Percentiles rank a stretch among this genome's conserved stretches.
Evolutionary conservation across 495 filamentous ascomycete genomes (phyloP).

Genomic region (Aspergillus hancockii): DNA sequence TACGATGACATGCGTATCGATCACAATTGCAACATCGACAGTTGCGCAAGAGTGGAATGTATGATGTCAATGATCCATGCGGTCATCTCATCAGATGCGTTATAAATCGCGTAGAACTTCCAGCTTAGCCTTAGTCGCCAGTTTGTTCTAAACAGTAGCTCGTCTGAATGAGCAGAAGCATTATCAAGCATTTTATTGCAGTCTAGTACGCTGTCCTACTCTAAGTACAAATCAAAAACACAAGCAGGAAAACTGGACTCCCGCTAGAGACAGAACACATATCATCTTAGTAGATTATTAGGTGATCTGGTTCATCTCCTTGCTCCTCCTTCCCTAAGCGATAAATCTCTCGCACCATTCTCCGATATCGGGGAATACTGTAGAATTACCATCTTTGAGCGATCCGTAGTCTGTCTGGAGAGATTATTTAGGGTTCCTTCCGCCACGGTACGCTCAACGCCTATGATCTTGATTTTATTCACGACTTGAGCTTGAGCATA

Average conservation of each 20-base stretch:
- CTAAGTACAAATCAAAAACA: no score
- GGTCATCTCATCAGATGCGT: not conserved
- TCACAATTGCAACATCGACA: not conserved
- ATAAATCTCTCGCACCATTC: not conserved
- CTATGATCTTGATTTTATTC: no score
- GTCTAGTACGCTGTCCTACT: no score
- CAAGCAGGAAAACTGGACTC: no score
- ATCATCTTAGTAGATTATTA: not conserved
- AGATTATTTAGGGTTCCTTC: no score
- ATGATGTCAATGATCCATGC: constrained; percentile 1
- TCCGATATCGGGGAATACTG: not conserved
- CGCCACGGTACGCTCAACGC: no score
- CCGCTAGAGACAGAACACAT: not conserved
- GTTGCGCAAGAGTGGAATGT: not conserved
- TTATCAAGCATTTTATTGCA: no score
- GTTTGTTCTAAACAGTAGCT: not conserved
- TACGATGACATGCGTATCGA: no score
- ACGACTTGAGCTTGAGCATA: no score
- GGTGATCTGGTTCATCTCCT: not conserved
- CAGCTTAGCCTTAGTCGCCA: not conserved
- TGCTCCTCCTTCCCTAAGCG: not conserved
- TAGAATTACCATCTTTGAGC: no score
- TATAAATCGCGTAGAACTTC: not conserved
- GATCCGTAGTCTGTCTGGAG: no score
- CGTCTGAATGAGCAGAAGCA: not conserved